Base-by-base conservation (phyloP, 164 flowering plant species). In the Umbellularia californica region DNA sequence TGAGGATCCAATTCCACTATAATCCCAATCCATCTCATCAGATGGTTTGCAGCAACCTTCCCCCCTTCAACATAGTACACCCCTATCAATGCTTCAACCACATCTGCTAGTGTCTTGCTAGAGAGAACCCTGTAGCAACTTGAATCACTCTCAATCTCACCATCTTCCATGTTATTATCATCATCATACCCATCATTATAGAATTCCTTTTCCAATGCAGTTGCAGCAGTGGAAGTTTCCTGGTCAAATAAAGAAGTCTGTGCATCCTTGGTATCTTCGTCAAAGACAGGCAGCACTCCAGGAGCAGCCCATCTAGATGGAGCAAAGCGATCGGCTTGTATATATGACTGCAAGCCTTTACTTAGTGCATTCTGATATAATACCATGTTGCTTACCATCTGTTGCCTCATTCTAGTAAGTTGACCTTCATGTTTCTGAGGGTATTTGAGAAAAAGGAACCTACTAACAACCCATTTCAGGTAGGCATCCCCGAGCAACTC, bases 231-330 rank as follows among this genome's bases (percentile, higher is more conserved):
- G 35, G 83, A 66, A n/a, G 24, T 72, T 50, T 84, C 95, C 58
- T 76, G 82, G 71, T 84, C 90, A 77, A 93, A 90, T 66, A 90
- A 80, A 23, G 85, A 87, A 24, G 89, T 76, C 47, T 85, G 93
- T 25, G 78, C 83, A 64, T 92, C 97, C 81, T 86, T 95, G 50
- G 79, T 82, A 73, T 96, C 98, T 83, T 96, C 99, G 75, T 96
- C 99, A 89, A 87, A 96, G 23, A 96, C 97, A 47, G 99, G 99
- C 22, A 86, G 89, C 67, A 96, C 99, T 11, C 99, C 99, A 50
- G 99, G 99, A 77, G 99, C 99, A 85, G 99, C 93, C 99, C 98
- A 96, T 83, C 99, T 85, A 73, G 97, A 92, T 77, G 98, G 98
- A 76, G 99, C 90, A 87, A 96, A 96, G 70, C 99, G 90, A 86